Evolutionary conservation across 768 basidiomycete genomes (phyloP).

Genomic region (Boletus coccyginus): DNA sequence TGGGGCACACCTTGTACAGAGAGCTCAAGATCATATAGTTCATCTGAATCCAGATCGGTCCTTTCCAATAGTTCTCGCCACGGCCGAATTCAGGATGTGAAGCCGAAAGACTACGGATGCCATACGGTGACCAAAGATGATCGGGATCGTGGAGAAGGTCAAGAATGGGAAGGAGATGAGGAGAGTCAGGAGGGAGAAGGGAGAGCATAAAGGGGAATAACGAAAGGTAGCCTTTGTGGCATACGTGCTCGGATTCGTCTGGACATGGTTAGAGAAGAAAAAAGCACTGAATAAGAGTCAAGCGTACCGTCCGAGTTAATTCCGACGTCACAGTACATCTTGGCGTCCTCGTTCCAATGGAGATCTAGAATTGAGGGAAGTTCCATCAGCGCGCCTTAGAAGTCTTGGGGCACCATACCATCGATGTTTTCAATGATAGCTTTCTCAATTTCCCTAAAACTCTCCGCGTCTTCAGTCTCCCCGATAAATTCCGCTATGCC

Average conservation of each 20-base stretch:
- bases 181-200: slow-evolving; percentile 72
- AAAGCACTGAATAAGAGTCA: not conserved
- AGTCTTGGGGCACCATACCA: slow-evolving; percentile 42
- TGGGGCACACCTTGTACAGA: slow-evolving; percentile 60
- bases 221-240: slow-evolving; percentile 90
- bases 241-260: slow-evolving; percentile 93
- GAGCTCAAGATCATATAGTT: slow-evolving; percentile 87
- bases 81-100: slow-evolving; percentile 86
- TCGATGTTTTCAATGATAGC: slow-evolving; percentile 85
- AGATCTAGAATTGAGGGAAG: slow-evolving; percentile 52
- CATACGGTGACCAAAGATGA: slow-evolving; percentile 90
- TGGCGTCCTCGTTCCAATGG: slow-evolving; percentile 85
- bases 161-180: slow-evolving; percentile 77
- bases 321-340: slow-evolving; percentile 93
- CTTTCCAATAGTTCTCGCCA: slow-evolving; percentile 97
- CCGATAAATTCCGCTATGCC: slow-evolving; percentile 86
- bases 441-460: slow-evolving; percentile 73
- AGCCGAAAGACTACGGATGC: slow-evolving; percentile 84
- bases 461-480: slow-evolving; percentile 77
- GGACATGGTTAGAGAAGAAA: slow-evolving; percentile 1
- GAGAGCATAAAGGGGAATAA: slow-evolving; percentile 90
- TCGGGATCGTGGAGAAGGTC: slow-evolving; percentile 76
- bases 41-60: slow-evolving; percentile 97
- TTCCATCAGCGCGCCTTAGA: not conserved
- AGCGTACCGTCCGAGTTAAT: slow-evolving; percentile 77